Evolutionary conservation across 1,284 basidiomycete genomes (phyloP).

Genomic region (Tilletia horrida): DNA sequence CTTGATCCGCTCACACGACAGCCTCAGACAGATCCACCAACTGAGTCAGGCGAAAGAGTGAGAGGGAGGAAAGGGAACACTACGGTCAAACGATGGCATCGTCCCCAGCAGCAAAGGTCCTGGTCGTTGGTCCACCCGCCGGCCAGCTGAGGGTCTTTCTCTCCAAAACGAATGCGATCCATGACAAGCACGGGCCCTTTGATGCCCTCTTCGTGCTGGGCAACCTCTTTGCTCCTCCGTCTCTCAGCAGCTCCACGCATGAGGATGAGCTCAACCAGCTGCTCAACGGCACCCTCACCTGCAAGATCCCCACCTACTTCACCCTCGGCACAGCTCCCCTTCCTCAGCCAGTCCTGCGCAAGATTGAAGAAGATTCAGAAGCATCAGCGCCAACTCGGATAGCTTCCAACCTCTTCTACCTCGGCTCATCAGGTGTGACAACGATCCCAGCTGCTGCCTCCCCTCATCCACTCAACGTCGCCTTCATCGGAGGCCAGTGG

Average conservation of each 20-base stretch:
- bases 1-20: too few relatives aligned
- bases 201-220: slow-evolving; percentile 80
- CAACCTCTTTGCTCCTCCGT: slow-evolving; percentile 75
- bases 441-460: slow-evolving; percentile 12
- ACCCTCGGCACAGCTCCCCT: slow-evolving; percentile 66
- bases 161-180: slow-evolving; percentile 76
- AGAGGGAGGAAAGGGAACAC: too few relatives aligned
- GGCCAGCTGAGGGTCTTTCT: slow-evolving; percentile 73
- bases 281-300: slow-evolving; percentile 63
- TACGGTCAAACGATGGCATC: not conserved
- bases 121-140: slow-evolving; percentile 2
- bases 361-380: slow-evolving; percentile 11
- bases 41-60: too few relatives aligned
- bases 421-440: slow-evolving; percentile 37
- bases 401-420: slow-evolving; percentile 34
- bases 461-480: slow-evolving; percentile 28
- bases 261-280: slow-evolving; percentile 63
- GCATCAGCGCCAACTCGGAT: slow-evolving; percentile 18
- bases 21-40: too few relatives aligned
- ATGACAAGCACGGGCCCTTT: slow-evolving; percentile 91
- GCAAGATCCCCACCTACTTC: slow-evolving; percentile 79
- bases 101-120: not conserved
- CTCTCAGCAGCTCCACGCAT: slow-evolving; percentile 41
- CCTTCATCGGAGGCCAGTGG: slow-evolving; percentile 34
- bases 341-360: slow-evolving; percentile 9